phyloP scores from a whole-genome alignment of 23 red algal genomes.

The Cyanidioschyzon merolae region DNA sequence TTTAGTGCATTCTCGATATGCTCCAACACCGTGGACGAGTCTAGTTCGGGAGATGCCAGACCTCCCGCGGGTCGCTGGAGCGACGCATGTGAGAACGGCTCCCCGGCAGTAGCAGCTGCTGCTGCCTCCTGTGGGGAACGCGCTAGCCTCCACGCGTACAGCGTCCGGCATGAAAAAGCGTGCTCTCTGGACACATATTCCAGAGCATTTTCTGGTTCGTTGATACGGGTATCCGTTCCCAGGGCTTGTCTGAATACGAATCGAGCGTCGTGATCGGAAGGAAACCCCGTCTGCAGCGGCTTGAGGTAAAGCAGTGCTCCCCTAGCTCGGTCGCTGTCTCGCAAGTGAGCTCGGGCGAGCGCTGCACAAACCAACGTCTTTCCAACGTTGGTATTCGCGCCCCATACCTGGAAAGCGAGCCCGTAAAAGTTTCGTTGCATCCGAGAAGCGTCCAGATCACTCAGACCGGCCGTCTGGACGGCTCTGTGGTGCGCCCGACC shows the following conservation, averaged over 20 bases:
- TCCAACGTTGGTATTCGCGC: slow-evolving; percentile 82
- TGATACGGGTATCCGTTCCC: neutral
- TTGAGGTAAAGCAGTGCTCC: slow-evolving; percentile 44
- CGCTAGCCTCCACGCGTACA: neutral
- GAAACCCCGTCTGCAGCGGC: slow-evolving; percentile 83
- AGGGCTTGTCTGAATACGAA: slow-evolving; percentile 10
- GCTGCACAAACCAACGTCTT: slow-evolving; percentile 74
- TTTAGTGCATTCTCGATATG: slow-evolving; percentile 21
- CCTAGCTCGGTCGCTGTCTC: neutral
- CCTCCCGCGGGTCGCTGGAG: too few relatives aligned
- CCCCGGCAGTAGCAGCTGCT: neutral
- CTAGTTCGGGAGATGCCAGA: too few relatives aligned
- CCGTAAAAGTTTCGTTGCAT: neutral
- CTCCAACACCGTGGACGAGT: neutral
- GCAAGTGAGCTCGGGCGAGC: slow-evolving; percentile 28
- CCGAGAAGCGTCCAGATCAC: neutral
- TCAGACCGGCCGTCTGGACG: neutral
- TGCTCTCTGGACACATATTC: neutral
- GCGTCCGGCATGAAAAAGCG: neutral
- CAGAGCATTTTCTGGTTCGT: neutral
- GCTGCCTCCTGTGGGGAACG: slow-evolving; percentile 13
- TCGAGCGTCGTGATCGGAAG: slow-evolving; percentile 47
- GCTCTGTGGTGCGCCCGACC: too few relatives aligned
- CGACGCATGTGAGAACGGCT: neutral
- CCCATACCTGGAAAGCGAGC: slow-evolving; percentile 68